Evolutionary conservation across 23 red algal genomes (phyloP), one percentile per base, ranked within the genome.

Genomic region (Gracilaria caudata): DNA sequence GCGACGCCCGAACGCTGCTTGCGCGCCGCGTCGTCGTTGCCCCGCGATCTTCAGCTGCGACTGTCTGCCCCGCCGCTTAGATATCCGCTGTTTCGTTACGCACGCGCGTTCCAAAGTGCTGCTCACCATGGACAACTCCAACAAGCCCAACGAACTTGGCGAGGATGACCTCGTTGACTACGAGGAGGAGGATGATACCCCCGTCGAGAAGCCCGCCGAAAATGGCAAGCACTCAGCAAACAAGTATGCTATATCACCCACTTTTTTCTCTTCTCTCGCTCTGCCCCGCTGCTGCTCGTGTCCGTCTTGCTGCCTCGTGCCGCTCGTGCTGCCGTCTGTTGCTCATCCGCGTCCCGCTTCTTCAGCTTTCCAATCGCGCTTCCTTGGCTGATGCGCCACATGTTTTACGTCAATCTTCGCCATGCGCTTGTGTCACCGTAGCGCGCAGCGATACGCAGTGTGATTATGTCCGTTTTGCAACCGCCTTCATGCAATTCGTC

Each of bases 151-250:
- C 37, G 86, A 89, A 49, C 86, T 89, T 46, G 70, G 86, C 41
- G 86, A 89, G 68, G 86, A 78, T 28, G 86, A 89, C 73, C 73
- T 89, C 64, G 70, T 89, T 38, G 86, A 89, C 72, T 89, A 89
- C 56, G 86, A 89, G 70, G 86, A 89, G 63, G 86, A 89, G 51
- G 86, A 89, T 44, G 86, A 89, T 13, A 79, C 86, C 54, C 51
- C 70, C 55, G 72, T 66, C n/a, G 86, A 89, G 36, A 78, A 78
- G 59, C 86, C 86, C 55, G 49, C 86, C 55, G 86, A 89, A 54
- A 80, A 66, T 11, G 71, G 57, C 54, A 89, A 89, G 73, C 64
- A 89, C 57, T 65, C 59, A 29, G 36, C 68, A 77, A 89, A 89
- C 54, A 89, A 89, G 86, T 89, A 78, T 54, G 86, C 86, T 65